Evolutionary conservation across 2,329 filamentous ascomycete species (phyloP).

Genomic region (Zopfia rhizophila): DNA sequence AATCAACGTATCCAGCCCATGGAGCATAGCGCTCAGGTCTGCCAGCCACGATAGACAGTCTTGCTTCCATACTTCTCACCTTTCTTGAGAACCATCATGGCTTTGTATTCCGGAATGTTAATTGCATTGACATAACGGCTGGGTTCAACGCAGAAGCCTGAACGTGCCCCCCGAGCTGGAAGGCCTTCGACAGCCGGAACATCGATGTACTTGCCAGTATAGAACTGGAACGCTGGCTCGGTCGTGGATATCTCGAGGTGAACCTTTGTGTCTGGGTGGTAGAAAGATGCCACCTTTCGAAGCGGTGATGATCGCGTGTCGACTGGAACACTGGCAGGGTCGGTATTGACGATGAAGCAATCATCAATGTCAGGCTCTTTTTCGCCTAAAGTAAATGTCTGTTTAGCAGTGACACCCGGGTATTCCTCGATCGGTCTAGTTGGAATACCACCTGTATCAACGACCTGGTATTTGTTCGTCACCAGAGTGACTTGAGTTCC

Average conservation of each 20-base stretch:
- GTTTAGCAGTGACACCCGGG: conserved; percentile 71
- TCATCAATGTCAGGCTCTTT: conserved; percentile 83
- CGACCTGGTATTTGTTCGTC: conserved; percentile 75
- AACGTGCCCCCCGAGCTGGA: conserved; percentile 72
- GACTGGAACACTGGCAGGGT: conserved; percentile 63
- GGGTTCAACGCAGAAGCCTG: conserved; percentile 92
- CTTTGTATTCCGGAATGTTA: conserved; percentile 83
- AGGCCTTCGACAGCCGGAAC: conserved; percentile 71
- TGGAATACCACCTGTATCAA: conserved; percentile 79
- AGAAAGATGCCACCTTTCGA: conserved; percentile 74
- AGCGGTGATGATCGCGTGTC: conserved; percentile 68
- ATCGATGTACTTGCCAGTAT: conserved; percentile 86
- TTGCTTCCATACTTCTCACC: conserved; percentile 84
- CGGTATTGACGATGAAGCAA: conserved; percentile 82
- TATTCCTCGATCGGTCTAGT: conserved; percentile 72
- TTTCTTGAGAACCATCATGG: conserved; percentile 82
- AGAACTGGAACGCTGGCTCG: conserved; percentile 97
- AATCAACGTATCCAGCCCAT: no score
- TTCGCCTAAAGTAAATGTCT: conserved; percentile 77
- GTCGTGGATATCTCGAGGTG: conserved; percentile 90
- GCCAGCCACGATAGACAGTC: conserved; percentile 88
- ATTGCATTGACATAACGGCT: conserved; percentile 89
- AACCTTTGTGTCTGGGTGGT: conserved; percentile 77
- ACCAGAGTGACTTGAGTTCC: conserved; percentile 69
- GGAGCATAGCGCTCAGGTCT: conserved; percentile 52